Conservation (phyloP, 2,329 filamentous ascomycete genomes). For the Penicillium expansum region DNA sequence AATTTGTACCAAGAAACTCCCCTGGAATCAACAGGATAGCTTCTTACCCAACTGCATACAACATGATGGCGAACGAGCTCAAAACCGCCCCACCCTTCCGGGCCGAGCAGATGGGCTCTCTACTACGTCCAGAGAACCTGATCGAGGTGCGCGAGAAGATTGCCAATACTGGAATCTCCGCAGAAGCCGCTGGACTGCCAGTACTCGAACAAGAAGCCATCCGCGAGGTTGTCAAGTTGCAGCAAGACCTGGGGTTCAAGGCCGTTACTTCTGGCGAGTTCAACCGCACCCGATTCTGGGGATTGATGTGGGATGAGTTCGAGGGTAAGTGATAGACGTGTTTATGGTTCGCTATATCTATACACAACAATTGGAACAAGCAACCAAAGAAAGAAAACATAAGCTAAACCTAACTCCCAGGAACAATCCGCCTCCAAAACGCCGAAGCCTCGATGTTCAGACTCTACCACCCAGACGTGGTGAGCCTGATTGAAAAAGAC, state of each 20-base stretch:
- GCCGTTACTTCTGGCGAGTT: slow-evolving; percentile 23
- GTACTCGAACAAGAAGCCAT: too few relatives aligned
- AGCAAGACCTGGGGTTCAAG: slow-evolving; percentile 22
- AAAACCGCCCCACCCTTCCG: slow-evolving; percentile 24
- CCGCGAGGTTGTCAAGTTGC: slow-evolving; percentile 22
- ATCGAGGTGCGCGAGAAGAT: slow-evolving; percentile 22
- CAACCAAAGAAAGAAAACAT: too few relatives aligned
- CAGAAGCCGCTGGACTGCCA: too few relatives aligned
- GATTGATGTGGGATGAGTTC: slow-evolving; percentile 26
- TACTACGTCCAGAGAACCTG: slow-evolving; percentile 21
- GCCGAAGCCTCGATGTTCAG: too few relatives aligned
- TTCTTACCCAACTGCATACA: neutral
- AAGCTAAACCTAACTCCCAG: too few relatives aligned
- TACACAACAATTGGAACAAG: too few relatives aligned
- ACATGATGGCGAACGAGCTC: slow-evolving; percentile 16
- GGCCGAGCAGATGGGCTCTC: slow-evolving; percentile 25
- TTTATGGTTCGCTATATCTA: too few relatives aligned
- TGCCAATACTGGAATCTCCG: slow-evolving; percentile 18
- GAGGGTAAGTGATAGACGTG: slow-evolving; percentile 12
- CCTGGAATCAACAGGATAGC: neutral
- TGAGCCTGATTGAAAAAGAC: too few relatives aligned
- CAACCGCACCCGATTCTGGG: slow-evolving; percentile 27
- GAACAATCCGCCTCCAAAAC: too few relatives aligned
- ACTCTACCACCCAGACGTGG: too few relatives aligned
- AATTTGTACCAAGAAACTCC: neutral